A percentile compares a stretch with the other conserved stretches of the same genome.
These are phyloP conservation scores for Wickerhamiella azyma DNA, from an alignment of 805 yeast species.

Conservation along the genomic window DNA sequence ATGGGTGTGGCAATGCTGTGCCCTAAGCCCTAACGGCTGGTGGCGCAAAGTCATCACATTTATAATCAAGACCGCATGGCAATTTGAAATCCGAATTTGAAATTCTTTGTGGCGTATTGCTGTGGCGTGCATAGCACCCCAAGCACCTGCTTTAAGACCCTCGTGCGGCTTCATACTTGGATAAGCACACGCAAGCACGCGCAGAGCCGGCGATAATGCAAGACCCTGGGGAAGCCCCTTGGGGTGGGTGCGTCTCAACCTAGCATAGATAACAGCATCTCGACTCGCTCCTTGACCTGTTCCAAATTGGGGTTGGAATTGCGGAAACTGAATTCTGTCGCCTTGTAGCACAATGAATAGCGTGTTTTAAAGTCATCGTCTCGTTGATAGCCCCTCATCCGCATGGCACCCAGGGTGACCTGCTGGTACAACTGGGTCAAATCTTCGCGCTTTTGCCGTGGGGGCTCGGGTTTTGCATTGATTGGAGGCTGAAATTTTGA, in stretches of 20 bases:
- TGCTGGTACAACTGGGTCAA: constrained; percentile 16
- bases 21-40: constrained; percentile 10
- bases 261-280: background rate
- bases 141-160: background rate
- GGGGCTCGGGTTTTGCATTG: background rate
- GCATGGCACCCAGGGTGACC: constrained; percentile 25
- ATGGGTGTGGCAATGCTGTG: background rate
- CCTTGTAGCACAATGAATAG: constrained; percentile 20
- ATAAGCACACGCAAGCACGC: background rate
- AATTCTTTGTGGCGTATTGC: too few relatives aligned
- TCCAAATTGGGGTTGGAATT: constrained; percentile 1
- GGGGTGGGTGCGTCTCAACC: too few relatives aligned
- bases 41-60: too few relatives aligned
- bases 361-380: constrained; percentile 21
- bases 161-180: background rate
- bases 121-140: too few relatives aligned
- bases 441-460: background rate
- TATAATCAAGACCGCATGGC: background rate
- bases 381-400: constrained; percentile 24
- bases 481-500: background rate
- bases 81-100: background rate
- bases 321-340: constrained; percentile 22
- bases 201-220: too few relatives aligned
- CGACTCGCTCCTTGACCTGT: constrained; percentile 1
- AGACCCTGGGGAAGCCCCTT: too few relatives aligned